Evolutionary conservation across 768 basidiomycete genomes (phyloP), one percentile per base, ranked within the genome.

Genomic region (Cystobasidium ongulense): DNA sequence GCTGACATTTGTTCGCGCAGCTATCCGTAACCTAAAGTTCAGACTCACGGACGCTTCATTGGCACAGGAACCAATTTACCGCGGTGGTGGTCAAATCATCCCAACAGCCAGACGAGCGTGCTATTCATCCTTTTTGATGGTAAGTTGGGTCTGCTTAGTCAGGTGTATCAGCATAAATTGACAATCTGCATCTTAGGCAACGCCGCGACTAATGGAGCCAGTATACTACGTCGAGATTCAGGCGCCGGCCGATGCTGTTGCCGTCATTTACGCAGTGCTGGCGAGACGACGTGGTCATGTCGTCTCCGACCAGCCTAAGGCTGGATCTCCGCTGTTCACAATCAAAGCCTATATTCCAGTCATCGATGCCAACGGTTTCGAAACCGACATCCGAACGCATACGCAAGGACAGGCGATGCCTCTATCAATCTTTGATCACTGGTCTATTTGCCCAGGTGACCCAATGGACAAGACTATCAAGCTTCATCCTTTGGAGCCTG

Each of bases 361-460:
- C 57, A 92, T 99, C 76, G 96, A 99, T 80, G 91, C 96, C 54
- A 97, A 97, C 79, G 96, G 96, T 0, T 99, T 99, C 81, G 96
- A 99, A 84, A 96, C 94, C 2, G 96, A 99, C 83, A 82, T 99
- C 80, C 84, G 96, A 78, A 98, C 94, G 61, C 92, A 96, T 59
- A 99, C 96, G 29, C 92, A 96, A 82, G 96, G 96, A 31, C 96
- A 98, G 81, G 96, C 96, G n/a, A 98, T 97, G 84, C 96, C 93
- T 79, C 84, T 92, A 78, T 94, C 97, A 81, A 87, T 91, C 76
- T 99, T 98, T 82, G 95, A 98, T 81, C 96, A 99, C 79, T 99
- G 96, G 96, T 89, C 90, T 18, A 90, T 95, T 79, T 95, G 98
- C 21, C 11, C 78, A 90, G 94, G 96, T 81, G 96, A 99, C 84